A percentile compares a stretch with the other conserved stretches of the same genome.
phyloP scores from a whole-genome alignment of 2,329 filamentous ascomycete species.

The Colletotrichum sp. region DNA sequence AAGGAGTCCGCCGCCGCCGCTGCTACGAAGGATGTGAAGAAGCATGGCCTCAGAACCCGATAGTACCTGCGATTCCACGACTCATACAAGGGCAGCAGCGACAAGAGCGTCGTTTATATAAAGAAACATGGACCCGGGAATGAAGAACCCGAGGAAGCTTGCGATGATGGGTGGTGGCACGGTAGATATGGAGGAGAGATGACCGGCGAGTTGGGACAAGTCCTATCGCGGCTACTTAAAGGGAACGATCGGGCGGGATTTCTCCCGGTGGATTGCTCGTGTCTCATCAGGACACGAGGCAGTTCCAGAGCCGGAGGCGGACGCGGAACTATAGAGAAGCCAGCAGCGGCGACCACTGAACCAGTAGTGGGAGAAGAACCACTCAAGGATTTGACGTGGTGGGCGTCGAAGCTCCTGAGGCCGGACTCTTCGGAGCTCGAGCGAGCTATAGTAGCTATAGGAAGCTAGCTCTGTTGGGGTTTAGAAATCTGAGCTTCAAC shows the following conservation, averaged over 20 bases:
- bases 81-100: neutral
- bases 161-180: neutral
- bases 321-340: neutral
- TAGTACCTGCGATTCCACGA: neutral
- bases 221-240: neutral
- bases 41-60: neutral
- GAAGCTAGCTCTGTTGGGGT: neutral
- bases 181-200: neutral
- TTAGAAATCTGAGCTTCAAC: too few species aligned
- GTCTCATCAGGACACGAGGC: neutral
- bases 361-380: neutral
- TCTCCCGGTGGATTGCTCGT: neutral
- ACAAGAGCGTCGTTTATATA: neutral
- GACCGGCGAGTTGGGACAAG: neutral
- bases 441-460: neutral
- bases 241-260: neutral
- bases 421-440: neutral
- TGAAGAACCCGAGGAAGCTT: neutral
- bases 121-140: neutral
- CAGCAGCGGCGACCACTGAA: neutral
- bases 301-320: neutral
- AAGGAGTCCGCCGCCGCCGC: neutral
- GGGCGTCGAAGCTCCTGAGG: neutral
- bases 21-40: neutral
- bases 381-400: neutral